Base-by-base conservation (phyloP, 1,284 basidiomycete genomes). In the Irpex sp. region DNA sequence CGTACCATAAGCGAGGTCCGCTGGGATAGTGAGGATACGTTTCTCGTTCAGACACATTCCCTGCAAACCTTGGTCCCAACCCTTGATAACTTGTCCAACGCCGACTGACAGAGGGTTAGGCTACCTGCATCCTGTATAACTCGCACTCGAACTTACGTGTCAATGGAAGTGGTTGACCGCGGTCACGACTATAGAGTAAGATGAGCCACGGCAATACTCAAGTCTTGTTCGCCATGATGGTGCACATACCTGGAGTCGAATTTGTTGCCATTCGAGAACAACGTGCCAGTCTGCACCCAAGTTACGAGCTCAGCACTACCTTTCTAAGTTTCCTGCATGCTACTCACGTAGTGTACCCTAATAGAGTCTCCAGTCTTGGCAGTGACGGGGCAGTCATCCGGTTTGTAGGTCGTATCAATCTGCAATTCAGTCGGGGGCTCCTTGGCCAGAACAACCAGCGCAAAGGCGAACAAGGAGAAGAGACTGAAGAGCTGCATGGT, bases 1-100 rank as follows among this genome's bases (percentile, higher is more conserved):
- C 65, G 13, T 54, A 94, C 94, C 94, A 71, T 96, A 97, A 11
- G 87, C 94, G 77, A 88, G 78, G 58, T 80, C 66, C 11, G 91
- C 74, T 15, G 95, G 95, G 67, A 95, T 95, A 17, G 89, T 94
- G 66, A 98, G 83, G n/a, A 83, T 93, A 54, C 96, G 89, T 81
- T 95, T 95, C 81, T 98, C 96, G 63, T 86, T 83, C 39, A 93
- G 73, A 75, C 96, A 98, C 91, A 97, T 96, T 69, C 89, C 90
- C 57, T 83, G 64, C 58, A 93, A 83, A 68, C 91, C 91, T 61
- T 90, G 76, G 67, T 93, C 91, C 91, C 91, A 93, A 17, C 91
- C 93, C 68, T 81, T 81, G 74, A 95, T 95, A 53, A 95, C 93
- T 70, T 92, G 90, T 7, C 90, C 89, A 50, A 79, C 75, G 59